Percentiles rank a stretch among this genome's conserved stretches.
Conservation (phyloP, 1,284 basidiomycete genomes). For the Tausonia pullulans region DNA sequence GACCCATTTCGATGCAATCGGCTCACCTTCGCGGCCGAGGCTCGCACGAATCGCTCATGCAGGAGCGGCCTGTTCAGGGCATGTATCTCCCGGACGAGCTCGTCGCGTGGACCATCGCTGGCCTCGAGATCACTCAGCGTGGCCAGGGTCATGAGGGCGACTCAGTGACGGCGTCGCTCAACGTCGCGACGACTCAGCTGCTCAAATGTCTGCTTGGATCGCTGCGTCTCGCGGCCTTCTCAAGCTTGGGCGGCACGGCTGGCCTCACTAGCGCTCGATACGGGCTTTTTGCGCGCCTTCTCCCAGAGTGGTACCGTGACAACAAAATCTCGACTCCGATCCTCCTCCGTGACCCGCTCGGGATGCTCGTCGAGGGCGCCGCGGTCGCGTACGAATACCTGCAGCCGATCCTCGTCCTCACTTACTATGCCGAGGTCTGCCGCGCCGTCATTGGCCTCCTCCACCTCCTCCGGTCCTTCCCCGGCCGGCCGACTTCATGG, state of each 20-base stretch:
- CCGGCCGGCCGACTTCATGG: slow-evolving; percentile 40
- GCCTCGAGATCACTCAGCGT: slow-evolving; percentile 69
- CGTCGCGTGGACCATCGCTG: slow-evolving; percentile 73
- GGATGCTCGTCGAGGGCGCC: slow-evolving; percentile 74
- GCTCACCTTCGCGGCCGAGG: slow-evolving; percentile 28
- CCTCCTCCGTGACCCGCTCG: slow-evolving; percentile 74
- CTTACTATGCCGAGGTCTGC: slow-evolving; percentile 79
- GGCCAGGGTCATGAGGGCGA: slow-evolving; percentile 44
- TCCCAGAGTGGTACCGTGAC: slow-evolving; percentile 78
- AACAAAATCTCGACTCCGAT: slow-evolving; percentile 63
- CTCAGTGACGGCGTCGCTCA: slow-evolving; percentile 58
- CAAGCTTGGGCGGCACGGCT: slow-evolving; percentile 49
- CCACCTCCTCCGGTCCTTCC: slow-evolving; percentile 42
- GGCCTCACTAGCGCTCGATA: slow-evolving; percentile 53
- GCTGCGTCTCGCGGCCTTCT: slow-evolving; percentile 53
- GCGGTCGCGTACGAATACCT: slow-evolving; percentile 79
- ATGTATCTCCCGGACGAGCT: slow-evolving; percentile 83
- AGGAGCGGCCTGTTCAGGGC: slow-evolving; percentile 19
- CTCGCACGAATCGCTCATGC: slow-evolving; percentile 9
- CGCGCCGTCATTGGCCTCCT: slow-evolving; percentile 72
- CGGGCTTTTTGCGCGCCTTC: slow-evolving; percentile 70
- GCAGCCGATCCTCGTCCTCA: slow-evolving; percentile 66
- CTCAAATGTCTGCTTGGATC: slow-evolving; percentile 62
- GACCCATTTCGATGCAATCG: slow-evolving; percentile 32
- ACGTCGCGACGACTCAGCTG: slow-evolving; percentile 64